Evolutionary conservation across 208 protist genomes (phyloP), one percentile per base, ranked within the genome.

Genomic region (Leishmania tarentolae): DNA sequence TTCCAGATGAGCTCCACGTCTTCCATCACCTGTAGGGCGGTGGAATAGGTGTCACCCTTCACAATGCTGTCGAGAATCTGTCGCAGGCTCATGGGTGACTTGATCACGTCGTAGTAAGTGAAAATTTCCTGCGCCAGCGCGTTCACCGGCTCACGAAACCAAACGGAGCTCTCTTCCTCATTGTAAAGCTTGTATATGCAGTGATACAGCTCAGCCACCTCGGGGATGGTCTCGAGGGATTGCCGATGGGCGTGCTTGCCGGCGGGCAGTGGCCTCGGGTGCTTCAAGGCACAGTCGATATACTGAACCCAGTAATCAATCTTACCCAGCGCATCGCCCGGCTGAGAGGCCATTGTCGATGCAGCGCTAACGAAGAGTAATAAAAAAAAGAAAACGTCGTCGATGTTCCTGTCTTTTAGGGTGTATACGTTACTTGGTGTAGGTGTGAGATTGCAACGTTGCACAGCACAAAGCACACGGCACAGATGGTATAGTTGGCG

Each of bases 71-170:
- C 92, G 6, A 97, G 81, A 40, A 97, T 85, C 28, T 69, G 82
- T 42, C 90, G 91, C 65, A 97, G 81, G 50, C 86, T 93, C 88
- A 94, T 90, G 0, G 93, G 92, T 5, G 86, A 80, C 53, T 86
- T 88, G 3, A 97, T 85, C 13, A 88, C 79, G 21, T 86, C 84
- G 82, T 95, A 97, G 86, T 97, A 97, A 77, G 87, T 88, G 66
- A 90, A 94, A 21, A 92, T 85, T 8, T 87, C 87, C 31, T 90
- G 80, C 66, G 84, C 74, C 11, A 97, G 82, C 19, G 93, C 93
- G 82, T 97, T 89, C 37, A 97, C 93, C n/a, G 93, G 93, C 78
- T 97, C 91, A 31, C 90, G 81, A 68, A 97, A 97, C 74, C 82
- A 75, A 37, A 85, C 87, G 5, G 92, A 93, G 65, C 86, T 85